These are phyloP conservation scores for Mycena galopus DNA, from an alignment of 768 basidiomycete species.

Conservation along the genomic window DNA sequence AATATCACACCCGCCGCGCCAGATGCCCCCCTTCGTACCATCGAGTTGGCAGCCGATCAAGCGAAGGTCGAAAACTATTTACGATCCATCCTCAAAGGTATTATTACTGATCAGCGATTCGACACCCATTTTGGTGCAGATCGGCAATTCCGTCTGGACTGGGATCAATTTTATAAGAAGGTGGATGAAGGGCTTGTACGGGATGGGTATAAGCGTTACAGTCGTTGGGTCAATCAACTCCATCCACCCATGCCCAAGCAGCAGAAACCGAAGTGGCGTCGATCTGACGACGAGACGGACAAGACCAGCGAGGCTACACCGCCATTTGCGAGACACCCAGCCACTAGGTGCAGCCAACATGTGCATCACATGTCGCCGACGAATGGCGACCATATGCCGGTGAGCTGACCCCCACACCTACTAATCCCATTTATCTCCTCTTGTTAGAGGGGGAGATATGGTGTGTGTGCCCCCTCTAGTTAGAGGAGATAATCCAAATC, in stretches of 20 bases:
- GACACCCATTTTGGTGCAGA: conserved; percentile 7
- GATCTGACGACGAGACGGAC: conserved; percentile 6
- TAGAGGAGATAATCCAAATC: no score
- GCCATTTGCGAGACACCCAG: no score
- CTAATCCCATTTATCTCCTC: no score
- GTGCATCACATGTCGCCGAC: no score
- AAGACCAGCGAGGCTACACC: conserved; percentile 2
- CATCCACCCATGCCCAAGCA: conserved; percentile 6
- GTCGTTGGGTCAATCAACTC: conserved; percentile 3
- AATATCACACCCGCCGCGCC: conserved; percentile 3
- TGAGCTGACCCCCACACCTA: no score
- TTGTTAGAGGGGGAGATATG: no score
- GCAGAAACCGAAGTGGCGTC: conserved; percentile 6
- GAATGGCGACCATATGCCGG: no score
- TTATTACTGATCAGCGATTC: conserved; percentile 3
- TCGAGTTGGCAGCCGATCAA: conserved; percentile 3
- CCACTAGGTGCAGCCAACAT: no score
- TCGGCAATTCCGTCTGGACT: conserved; percentile 3
- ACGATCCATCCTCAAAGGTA: conserved; percentile 9
- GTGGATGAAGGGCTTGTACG: conserved; percentile 10
- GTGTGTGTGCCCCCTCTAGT: no score
- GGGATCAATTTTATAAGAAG: conserved; percentile 10
- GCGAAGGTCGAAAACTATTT: conserved; percentile 5
- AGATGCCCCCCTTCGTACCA: conserved; percentile 2
- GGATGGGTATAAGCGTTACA: conserved; percentile 7